These are phyloP conservation scores for Meyerozyma guilliermondii DNA, from an alignment of 1,139 yeast species.

Conservation along the genomic window DNA sequence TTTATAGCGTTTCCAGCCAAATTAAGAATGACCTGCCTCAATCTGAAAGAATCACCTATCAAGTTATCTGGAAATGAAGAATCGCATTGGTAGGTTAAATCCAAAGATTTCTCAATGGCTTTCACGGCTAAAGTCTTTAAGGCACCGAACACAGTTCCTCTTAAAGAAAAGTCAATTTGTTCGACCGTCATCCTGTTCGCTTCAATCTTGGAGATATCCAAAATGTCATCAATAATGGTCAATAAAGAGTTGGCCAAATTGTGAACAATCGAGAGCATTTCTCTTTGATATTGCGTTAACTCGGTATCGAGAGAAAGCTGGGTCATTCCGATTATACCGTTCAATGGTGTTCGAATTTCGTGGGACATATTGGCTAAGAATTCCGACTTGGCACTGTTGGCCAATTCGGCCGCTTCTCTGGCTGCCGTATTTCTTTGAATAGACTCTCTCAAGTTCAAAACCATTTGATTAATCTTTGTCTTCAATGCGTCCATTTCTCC, in stretches of 20 bases:
- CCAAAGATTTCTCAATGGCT: slow-evolving; percentile 79
- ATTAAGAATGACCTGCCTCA: slow-evolving; percentile 78
- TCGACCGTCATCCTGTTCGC: slow-evolving; percentile 91
- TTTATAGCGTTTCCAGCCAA: slow-evolving; percentile 86
- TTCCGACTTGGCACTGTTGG: slow-evolving; percentile 87
- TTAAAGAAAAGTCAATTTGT: slow-evolving; percentile 75
- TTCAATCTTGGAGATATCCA: slow-evolving; percentile 88
- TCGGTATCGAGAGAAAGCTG: slow-evolving; percentile 84
- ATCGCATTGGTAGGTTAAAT: slow-evolving; percentile 75
- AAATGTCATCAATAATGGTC: slow-evolving; percentile 82
- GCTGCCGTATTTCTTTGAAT: slow-evolving; percentile 91
- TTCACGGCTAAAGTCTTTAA: slow-evolving; percentile 82
- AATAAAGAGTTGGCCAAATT: slow-evolving; percentile 77
- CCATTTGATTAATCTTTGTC: slow-evolving; percentile 90
- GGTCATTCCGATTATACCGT: slow-evolving; percentile 91
- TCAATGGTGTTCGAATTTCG: slow-evolving; percentile 88
- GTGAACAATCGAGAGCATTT: slow-evolving; percentile 83
- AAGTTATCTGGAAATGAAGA: slow-evolving; percentile 81
- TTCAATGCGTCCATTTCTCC: slow-evolving; percentile 95
- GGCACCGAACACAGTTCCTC: slow-evolving; percentile 87
- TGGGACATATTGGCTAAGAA: slow-evolving; percentile 89
- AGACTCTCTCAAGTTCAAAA: slow-evolving; percentile 77
- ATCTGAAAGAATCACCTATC: slow-evolving; percentile 81
- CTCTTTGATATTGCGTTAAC: slow-evolving; percentile 82
- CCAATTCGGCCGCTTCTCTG: slow-evolving; percentile 88